These are phyloP conservation scores for Apiospora koreana DNA, from an alignment of 2,329 filamentous ascomycete species.

Conservation along the genomic window DNA sequence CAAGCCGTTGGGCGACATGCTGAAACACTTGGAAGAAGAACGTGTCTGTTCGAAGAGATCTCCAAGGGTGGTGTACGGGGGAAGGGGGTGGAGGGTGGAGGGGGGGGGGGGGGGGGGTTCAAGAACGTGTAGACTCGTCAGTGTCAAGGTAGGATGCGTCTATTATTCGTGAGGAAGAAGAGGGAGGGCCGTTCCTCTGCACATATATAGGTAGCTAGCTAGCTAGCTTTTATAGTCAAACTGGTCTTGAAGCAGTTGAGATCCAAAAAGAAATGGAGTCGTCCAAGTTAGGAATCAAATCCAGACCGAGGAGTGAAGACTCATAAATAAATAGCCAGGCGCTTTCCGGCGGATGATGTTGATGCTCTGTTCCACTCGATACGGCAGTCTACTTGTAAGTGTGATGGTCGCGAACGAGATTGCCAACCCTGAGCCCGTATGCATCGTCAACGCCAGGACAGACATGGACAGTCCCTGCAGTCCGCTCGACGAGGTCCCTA, in stretches of 20 bases:
- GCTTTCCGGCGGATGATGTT: constrained; percentile 5
- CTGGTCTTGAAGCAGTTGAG: neutral
- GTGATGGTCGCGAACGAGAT: constrained; percentile 6
- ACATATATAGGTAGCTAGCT: neutral
- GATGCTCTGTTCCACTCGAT: neutral
- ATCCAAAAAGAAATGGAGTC: neutral
- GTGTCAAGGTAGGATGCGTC: neutral
- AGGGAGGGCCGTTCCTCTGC: neutral
- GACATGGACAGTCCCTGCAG: neutral
- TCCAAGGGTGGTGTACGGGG: neutral
- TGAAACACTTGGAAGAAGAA: neutral
- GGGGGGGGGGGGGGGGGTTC: too few relatives aligned
- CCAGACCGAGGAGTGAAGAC: neutral
- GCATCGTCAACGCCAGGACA: neutral
- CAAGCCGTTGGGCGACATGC: constrained; percentile 32
- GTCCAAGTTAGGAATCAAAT: neutral
- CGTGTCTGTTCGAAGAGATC: neutral
- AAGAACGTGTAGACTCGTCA: neutral
- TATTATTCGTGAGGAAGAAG: neutral
- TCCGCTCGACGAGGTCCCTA: neutral
- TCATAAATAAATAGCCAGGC: neutral
- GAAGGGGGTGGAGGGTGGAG: too few relatives aligned
- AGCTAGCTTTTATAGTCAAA: neutral
- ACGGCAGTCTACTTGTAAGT: constrained; percentile 3
- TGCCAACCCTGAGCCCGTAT: neutral